Percentiles rank a stretch among this genome's conserved stretches.
phyloP scores from a whole-genome alignment of 345 rosid genomes.

The Raphanus raphanistrum region DNA sequence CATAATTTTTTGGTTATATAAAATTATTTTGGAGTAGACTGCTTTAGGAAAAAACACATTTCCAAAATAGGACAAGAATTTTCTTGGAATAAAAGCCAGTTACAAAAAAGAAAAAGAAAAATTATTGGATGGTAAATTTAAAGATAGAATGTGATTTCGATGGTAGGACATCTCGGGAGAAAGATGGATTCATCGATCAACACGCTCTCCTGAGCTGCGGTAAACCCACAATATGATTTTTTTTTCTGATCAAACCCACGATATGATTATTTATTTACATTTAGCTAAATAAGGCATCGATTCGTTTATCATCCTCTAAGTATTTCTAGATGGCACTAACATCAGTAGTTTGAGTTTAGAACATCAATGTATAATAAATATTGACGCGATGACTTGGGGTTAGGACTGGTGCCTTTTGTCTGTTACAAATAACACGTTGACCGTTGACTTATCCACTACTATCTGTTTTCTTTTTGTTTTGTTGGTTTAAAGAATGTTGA shows the following conservation, averaged over 20 bases:
- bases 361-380: background rate
- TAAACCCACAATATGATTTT: background rate
- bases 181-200: background rate
- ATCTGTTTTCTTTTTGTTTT: too few species aligned
- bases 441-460: slow-evolving; percentile 5
- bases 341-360: background rate
- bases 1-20: background rate
- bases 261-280: too few species aligned
- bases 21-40: background rate
- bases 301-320: too few species aligned
- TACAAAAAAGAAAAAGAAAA: background rate
- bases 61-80: slow-evolving; percentile 22
- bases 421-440: slow-evolving; percentile 8
- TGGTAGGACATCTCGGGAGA: background rate
- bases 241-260: too few species aligned
- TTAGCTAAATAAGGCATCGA: too few species aligned
- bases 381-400: background rate
- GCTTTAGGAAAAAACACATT: slow-evolving; percentile 23
- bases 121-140: slow-evolving; percentile 28
- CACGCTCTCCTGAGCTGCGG: background rate
- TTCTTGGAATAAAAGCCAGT: slow-evolving; percentile 11
- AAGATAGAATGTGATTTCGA: background rate
- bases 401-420: slow-evolving; percentile 10
- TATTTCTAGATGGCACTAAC: background rate
- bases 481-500: background rate